These are phyloP conservation scores for Echria macrotheca DNA, from an alignment of 495 filamentous ascomycete genomes.

Conservation along the genomic window DNA sequence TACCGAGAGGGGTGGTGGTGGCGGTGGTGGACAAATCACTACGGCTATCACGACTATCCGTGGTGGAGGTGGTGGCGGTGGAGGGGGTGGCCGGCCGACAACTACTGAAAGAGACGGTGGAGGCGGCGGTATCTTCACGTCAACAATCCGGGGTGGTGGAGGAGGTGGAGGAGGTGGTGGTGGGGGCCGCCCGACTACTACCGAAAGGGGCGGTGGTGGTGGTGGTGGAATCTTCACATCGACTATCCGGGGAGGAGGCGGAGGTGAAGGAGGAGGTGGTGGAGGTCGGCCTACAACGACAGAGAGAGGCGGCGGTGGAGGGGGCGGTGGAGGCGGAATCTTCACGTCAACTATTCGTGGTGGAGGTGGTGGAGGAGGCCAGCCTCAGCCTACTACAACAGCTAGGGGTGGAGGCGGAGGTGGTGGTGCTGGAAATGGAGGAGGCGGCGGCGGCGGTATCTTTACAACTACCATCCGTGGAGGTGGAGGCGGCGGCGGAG, in stretches of 20 bases:
- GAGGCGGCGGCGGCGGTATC: background rate
- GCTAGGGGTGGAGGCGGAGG: background rate
- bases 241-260: slow-evolving; percentile 1
- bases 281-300: slow-evolving; percentile 2
- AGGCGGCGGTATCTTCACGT: background rate
- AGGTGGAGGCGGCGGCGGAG: background rate
- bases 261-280: slow-evolving; percentile 4
- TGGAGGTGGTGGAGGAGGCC: slow-evolving; percentile 5
- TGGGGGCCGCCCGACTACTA: background rate
- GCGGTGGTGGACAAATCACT: background rate
- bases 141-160: background rate
- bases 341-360: slow-evolving; percentile 1
- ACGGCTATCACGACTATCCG: background rate
- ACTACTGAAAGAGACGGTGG: background rate
- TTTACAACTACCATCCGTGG: background rate
- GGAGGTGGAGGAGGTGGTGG: background rate
- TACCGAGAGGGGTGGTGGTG: background rate
- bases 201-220: background rate
- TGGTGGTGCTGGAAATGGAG: background rate
- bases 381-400: background rate
- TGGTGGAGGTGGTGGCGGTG: background rate
- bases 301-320: background rate
- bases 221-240: slow-evolving; percentile 1
- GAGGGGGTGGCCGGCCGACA: background rate
- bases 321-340: slow-evolving; percentile 4